A percentile compares a stretch with the other conserved stretches of the same genome.
Evolutionary conservation across 495 filamentous ascomycete genomes (phyloP).

Genomic region (Glonium stellatum): DNA sequence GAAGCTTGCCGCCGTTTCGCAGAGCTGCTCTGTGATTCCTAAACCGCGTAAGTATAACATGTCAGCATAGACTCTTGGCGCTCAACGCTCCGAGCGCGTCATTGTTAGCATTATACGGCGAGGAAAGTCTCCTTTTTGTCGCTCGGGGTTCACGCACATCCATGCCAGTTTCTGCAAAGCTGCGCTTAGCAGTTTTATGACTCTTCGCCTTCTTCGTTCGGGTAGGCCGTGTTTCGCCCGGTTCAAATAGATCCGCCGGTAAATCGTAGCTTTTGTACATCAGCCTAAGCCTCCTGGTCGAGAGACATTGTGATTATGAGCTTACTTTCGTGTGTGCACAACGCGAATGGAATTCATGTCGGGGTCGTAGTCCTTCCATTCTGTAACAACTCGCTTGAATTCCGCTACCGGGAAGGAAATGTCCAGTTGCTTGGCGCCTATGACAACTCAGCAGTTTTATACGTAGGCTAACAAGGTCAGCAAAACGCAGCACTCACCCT

Average conservation of each 20-base stretch:
- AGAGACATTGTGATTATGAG: constrained; percentile 3
- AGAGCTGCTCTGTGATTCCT: constrained; percentile 3
- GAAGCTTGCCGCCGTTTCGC: constrained; percentile 26
- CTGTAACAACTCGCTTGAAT: constrained; percentile 64
- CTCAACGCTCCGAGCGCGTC: background rate
- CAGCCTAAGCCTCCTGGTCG: constrained; percentile 9
- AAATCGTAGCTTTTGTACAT: constrained; percentile 61
- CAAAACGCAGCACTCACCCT: constrained; percentile 45
- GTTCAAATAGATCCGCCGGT: constrained; percentile 79
- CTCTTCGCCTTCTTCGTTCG: constrained; percentile 28
- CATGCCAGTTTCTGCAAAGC: constrained; percentile 29
- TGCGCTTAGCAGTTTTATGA: constrained; percentile 33
- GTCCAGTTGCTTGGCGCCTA: constrained; percentile 52
- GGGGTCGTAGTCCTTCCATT: constrained; percentile 58
- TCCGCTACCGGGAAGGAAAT: constrained; percentile 66
- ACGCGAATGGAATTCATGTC: constrained; percentile 61
- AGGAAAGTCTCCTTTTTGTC: background rate
- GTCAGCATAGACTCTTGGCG: constrained; percentile 5
- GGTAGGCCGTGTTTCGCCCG: constrained; percentile 54
- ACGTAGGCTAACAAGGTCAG: background rate
- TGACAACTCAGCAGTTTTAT: constrained; percentile 29
- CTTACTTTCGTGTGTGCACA: constrained; percentile 71
- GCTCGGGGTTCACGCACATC: constrained; percentile 30
- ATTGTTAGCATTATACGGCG: background rate
- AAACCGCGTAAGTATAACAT: constrained; percentile 3